phyloP scores from a whole-genome alignment of 208 protist genomes.

The Wallacemonas sp. region DNA sequence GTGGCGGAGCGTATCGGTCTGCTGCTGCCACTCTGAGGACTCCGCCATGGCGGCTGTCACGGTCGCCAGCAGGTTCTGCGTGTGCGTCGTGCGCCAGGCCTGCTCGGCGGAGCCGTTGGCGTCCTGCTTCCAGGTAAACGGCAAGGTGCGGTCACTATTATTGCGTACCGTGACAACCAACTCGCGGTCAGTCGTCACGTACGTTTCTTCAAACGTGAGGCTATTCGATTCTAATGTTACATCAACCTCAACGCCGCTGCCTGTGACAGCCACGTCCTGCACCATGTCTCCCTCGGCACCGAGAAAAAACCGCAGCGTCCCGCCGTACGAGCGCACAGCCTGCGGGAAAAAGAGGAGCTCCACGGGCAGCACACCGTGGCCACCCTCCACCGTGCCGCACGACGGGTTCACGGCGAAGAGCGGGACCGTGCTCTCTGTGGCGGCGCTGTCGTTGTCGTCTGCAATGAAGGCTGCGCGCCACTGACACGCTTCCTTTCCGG shows the following conservation, averaged over 20 bases:
- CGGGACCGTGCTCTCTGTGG: neutral
- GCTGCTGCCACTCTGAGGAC: neutral
- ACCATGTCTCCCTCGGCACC: slow-evolving; percentile 80
- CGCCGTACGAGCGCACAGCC: slow-evolving; percentile 19
- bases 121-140: slow-evolving; percentile 82
- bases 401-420: slow-evolving; percentile 62
- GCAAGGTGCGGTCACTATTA: slow-evolving; percentile 72
- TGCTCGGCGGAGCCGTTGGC: neutral
- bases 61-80: neutral
- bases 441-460: neutral
- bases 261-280: slow-evolving; percentile 69
- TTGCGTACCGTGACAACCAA: slow-evolving; percentile 86
- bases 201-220: slow-evolving; percentile 85
- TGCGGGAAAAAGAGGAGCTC: slow-evolving; percentile 52
- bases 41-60: neutral
- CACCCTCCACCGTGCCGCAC: slow-evolving; percentile 55
- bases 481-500: slow-evolving; percentile 46
- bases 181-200: slow-evolving; percentile 90
- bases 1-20: slow-evolving; percentile 7
- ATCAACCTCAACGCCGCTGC: slow-evolving; percentile 62
- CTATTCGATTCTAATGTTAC: slow-evolving; percentile 63
- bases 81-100: slow-evolving; percentile 5
- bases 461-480: slow-evolving; percentile 56
- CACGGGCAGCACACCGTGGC: slow-evolving; percentile 71
- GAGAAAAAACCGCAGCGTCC: slow-evolving; percentile 76